phyloP scores from a whole-genome alignment of 352 stramenopile genomes.

The Peronospora farinosa region DNA sequence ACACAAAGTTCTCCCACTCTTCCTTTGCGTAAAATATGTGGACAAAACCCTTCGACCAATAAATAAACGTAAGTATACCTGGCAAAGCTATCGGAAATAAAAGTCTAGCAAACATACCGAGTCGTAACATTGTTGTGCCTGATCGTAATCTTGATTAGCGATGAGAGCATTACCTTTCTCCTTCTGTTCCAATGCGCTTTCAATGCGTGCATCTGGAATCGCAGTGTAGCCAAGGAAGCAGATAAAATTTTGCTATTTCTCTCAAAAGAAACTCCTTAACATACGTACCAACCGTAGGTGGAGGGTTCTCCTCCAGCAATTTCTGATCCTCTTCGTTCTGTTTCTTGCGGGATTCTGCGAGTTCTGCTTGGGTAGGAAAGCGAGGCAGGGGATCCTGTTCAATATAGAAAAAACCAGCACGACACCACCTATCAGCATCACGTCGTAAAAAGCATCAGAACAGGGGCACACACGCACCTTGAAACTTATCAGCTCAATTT shows the following conservation, averaged over 20 bases:
- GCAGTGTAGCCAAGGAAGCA: background rate
- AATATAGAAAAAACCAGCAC: background rate
- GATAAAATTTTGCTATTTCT: background rate
- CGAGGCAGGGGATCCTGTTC: constrained; percentile 65
- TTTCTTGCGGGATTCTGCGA: constrained; percentile 76
- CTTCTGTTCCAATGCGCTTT: constrained; percentile 63
- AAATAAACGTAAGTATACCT: constrained; percentile 2
- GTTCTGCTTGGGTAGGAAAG: constrained; percentile 75
- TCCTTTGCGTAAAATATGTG: constrained; percentile 85
- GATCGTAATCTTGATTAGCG: constrained; percentile 59
- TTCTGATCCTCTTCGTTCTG: constrained; percentile 80
- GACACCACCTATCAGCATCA: constrained; percentile 1
- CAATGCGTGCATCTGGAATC: constrained; percentile 64
- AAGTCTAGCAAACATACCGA: constrained; percentile 33
- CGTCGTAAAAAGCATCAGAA: too few species aligned
- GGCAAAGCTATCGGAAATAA: background rate
- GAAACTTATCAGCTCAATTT: constrained; percentile 78
- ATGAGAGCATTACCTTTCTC: constrained; percentile 74
- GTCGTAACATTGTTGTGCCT: constrained; percentile 82
- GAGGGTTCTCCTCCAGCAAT: constrained; percentile 79
- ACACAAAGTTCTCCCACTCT: constrained; percentile 76
- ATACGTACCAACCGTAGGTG: constrained; percentile 59
- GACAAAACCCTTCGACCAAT: constrained; percentile 56
- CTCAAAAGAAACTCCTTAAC: background rate
- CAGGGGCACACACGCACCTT: constrained; percentile 31